phyloP scores from a whole-genome alignment of 441 rosid species.

The Arabidopsis hybrid region DNA sequence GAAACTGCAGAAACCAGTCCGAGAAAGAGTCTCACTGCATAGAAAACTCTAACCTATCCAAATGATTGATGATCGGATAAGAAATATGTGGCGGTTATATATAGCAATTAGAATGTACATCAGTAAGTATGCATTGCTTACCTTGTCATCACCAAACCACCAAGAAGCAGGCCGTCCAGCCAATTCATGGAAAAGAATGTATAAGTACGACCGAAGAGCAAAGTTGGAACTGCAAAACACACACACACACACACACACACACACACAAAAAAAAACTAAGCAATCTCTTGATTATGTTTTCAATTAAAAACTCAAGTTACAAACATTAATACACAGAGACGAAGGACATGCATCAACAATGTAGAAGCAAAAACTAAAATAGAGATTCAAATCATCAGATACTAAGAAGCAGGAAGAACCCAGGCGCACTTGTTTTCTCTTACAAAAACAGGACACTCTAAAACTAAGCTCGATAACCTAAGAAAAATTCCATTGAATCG shows the following conservation, averaged over 20 bases:
- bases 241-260: too few species aligned
- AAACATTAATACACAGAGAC: constrained; percentile 4
- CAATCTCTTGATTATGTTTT: background rate
- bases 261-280: background rate
- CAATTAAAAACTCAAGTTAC: background rate
- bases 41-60: constrained; percentile 83
- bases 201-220: constrained; percentile 90
- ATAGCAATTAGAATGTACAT: constrained; percentile 13
- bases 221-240: constrained; percentile 78
- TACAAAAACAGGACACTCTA: background rate
- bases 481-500: background rate
- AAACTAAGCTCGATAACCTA: background rate
- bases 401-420: constrained; percentile 14
- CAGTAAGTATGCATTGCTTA: constrained; percentile 44
- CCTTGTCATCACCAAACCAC: constrained; percentile 85
- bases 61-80: constrained; percentile 5
- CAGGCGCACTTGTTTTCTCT: background rate
- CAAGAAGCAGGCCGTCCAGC: constrained; percentile 86
- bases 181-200: constrained; percentile 78
- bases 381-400: constrained; percentile 18
- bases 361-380: constrained; percentile 4
- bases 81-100: constrained; percentile 12
- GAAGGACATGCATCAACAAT: constrained; percentile 10
- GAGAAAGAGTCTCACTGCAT: constrained; percentile 91
- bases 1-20: constrained; percentile 79